Percentiles rank a stretch among this genome's conserved stretches.
These are phyloP conservation scores for Leptodermis oblonga DNA, from an alignment of 257 asterid species.

Conservation along the genomic window DNA sequence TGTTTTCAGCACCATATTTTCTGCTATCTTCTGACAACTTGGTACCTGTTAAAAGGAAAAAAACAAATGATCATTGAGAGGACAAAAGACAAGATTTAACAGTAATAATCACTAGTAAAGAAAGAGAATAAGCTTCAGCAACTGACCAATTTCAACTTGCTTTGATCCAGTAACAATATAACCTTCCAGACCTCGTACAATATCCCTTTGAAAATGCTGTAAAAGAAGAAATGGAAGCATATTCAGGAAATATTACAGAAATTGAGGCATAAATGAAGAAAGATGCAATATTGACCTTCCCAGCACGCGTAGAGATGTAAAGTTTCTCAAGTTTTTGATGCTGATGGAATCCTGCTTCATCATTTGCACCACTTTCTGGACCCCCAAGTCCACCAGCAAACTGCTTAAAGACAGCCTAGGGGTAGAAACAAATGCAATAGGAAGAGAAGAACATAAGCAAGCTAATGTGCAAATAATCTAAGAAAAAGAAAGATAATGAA, in stretches of 20 bases:
- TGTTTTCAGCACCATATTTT: slow-evolving; percentile 84
- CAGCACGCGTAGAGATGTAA: slow-evolving; percentile 67
- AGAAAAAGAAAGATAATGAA: neutral
- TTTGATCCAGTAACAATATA: slow-evolving; percentile 61
- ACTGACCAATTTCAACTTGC: slow-evolving; percentile 71
- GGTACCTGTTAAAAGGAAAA: slow-evolving; percentile 41
- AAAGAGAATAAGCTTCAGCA: slow-evolving; percentile 8
- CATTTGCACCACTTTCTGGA: slow-evolving; percentile 35
- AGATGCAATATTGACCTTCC: slow-evolving; percentile 45
- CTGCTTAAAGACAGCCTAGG: slow-evolving; percentile 63
- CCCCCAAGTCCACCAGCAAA: slow-evolving; percentile 57
- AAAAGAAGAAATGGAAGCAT: slow-evolving; percentile 4
- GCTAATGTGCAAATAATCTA: neutral
- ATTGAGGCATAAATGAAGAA: neutral
- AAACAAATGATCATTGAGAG: slow-evolving; percentile 8
- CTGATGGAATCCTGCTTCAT: slow-evolving; percentile 49
- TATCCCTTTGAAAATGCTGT: slow-evolving; percentile 76
- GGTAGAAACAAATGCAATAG: slow-evolving; percentile 6
- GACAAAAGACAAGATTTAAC: neutral
- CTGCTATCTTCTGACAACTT: slow-evolving; percentile 92
- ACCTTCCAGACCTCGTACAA: slow-evolving; percentile 71
- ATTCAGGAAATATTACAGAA: slow-evolving; percentile 3
- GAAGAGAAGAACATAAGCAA: neutral
- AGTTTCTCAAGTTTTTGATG: slow-evolving; percentile 60
- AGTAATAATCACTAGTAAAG: neutral